These are phyloP conservation scores for Geranomyces variabilis DNA, from an alignment of 192 early-diverging fungal genomes.

Conservation along the genomic window DNA sequence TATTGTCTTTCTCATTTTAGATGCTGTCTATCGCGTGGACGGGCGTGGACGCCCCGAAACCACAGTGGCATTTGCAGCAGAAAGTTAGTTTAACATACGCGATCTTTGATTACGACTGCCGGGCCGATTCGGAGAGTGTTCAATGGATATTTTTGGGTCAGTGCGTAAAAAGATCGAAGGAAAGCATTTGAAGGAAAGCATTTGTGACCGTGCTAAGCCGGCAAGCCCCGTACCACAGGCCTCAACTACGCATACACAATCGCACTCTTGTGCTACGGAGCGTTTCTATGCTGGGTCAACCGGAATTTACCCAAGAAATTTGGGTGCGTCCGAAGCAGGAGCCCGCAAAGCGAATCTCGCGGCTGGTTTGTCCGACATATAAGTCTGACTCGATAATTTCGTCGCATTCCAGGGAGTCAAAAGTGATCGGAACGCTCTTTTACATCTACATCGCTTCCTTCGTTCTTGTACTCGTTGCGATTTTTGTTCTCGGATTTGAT, in stretches of 20 bases:
- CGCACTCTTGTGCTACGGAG: background rate
- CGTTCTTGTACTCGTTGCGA: background rate
- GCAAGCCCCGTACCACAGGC: background rate
- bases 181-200: no score
- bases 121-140: background rate
- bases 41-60: no score
- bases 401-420: slow-evolving; percentile 6
- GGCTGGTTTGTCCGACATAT: background rate
- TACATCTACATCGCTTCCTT: slow-evolving; percentile 3
- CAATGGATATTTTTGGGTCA: background rate
- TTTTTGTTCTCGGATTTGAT: slow-evolving; percentile 15
- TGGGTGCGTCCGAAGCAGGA: background rate
- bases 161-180: background rate
- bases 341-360: no score
- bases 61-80: background rate
- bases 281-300: slow-evolving; percentile 14
- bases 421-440: slow-evolving; percentile 11
- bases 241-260: slow-evolving; percentile 18
- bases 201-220: no score
- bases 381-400: background rate
- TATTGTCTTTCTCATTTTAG: slow-evolving; percentile 20
- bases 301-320: slow-evolving; percentile 23
- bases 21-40: background rate
- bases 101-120: background rate
- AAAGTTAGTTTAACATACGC: background rate